These are phyloP conservation scores for Nicotiana otophora DNA, from an alignment of 257 asterid genomes.

Conservation along the genomic window DNA sequence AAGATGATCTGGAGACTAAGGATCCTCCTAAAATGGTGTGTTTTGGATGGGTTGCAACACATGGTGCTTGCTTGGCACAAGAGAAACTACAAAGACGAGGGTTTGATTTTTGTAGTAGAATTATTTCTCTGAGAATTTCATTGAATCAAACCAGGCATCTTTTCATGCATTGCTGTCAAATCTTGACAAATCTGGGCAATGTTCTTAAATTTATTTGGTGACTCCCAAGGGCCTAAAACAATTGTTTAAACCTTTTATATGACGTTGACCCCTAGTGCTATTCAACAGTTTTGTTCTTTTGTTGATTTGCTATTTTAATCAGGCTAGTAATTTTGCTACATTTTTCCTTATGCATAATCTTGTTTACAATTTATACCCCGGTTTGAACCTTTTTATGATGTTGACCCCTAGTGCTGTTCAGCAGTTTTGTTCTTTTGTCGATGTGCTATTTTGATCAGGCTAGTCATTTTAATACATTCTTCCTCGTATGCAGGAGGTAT, in stretches of 20 bases:
- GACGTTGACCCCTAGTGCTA: not conserved
- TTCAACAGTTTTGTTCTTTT: not conserved
- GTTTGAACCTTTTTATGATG: slow-evolving; percentile 2
- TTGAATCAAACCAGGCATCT: not conserved
- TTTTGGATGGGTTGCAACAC: not conserved
- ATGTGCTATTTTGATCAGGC: not conserved
- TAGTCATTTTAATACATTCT: not conserved
- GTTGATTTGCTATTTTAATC: not conserved
- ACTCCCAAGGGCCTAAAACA: not conserved
- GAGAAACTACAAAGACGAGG: not conserved
- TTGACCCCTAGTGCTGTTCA: not conserved
- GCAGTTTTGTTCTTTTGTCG: not conserved
- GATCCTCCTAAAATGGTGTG: not conserved
- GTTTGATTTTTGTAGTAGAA: too few species aligned
- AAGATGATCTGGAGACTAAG: not conserved
- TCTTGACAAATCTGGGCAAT: not conserved
- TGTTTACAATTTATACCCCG: not conserved
- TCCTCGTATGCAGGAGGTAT: slow-evolving; percentile 66
- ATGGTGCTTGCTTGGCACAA: not conserved
- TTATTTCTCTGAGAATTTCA: too few species aligned
- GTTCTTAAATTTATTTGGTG: not conserved
- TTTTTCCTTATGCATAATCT: not conserved
- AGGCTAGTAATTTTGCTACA: not conserved
- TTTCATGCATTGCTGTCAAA: not conserved
- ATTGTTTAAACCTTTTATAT: not conserved